Evolutionary conservation across 2,329 filamentous ascomycete genomes (phyloP), one percentile per base, ranked within the genome.

Genomic region (Fusarium dimerum): DNA sequence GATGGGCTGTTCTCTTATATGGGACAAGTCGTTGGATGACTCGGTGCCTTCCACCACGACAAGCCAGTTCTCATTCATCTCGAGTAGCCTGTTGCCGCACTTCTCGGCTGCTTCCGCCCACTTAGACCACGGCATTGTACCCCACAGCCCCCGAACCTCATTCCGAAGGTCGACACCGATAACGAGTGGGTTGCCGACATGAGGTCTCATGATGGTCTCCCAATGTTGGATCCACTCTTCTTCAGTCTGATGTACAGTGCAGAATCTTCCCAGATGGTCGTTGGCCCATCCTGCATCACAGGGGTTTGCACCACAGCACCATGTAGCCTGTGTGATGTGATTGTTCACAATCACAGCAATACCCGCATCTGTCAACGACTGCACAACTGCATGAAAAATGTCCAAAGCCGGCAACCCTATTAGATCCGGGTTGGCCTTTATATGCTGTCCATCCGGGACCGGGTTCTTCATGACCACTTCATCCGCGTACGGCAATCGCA

Each of bases 271-370:
- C 29, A 87, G 76, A 61, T 87, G 78, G 63, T 85, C 80, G 66
- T 89, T 89, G 41, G 80, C 76, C 86, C 85, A 89, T 48, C 78
- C 79, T 17, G 83, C 78, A 66, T 89, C 85, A 70, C 85, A 89
- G 1, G 84, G 83, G 65, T 88, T 81, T 20, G 79, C 82, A 46
- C 85, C 85, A 66, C 85, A 88, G 71, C 85, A 89, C 86, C 85
- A 88, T 7, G 80, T 81, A 10, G 85, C 83, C 43, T 78, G 79
- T 2, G 86, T 89, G 68, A 89, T 89, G 69, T 89, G 86, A 68
- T 89, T 83, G 73, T 89, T 89, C 56, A 87, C 70, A 45, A 88
- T 83, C 48, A 88, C 85, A 18, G 83, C 81, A 47, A 88, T 69
- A 18, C 84, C 85, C 11, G 78, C 81, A 29, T 81, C 78, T 9